Evolutionary conservation across 345 rosid genomes (phyloP), one percentile per base, ranked within the genome.

Genomic region (Bruguiera gymnorhiza): DNA sequence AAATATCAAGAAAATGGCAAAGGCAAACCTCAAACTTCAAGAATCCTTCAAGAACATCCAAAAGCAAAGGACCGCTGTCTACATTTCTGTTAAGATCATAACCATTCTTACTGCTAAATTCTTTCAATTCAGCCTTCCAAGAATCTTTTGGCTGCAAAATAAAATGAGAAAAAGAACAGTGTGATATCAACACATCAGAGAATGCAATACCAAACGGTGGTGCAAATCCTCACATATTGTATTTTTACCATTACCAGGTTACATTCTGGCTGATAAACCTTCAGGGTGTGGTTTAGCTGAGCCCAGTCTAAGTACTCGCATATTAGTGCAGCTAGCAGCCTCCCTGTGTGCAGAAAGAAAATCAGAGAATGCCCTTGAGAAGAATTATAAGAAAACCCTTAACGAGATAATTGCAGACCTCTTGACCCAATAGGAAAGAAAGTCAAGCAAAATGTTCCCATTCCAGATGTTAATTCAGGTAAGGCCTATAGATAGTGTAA

Each of bases 301-400:
- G 97, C 99, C 97, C 97, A 92, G 78, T 95, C 97, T 67, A 95
- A 86, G 81, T 95, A 95, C 78, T 95, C 99, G 67, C 94, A 95
- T 60, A 92, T 63, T 21, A 92, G 68, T 30, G 99, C 96, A 68
- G 92, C 84, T 65, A 95, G 80, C 70, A 95, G 79, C 81, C 94
- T 90, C 67, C 98, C 99, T 95, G 86, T 83, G 71, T 50, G 60
- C 34, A 20, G 16, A 19, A 34, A 63, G 6, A 26, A 63, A 76
- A 56, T 32, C 53, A 73, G 54, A 61, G 31, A 62, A 4, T 39
- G 6, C 20, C 9, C 8, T 51, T 18, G 30, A 31, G 0, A 68
- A 8, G 37, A 34, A 34, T 34, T 34, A 34, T 8, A 34, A 34
- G 9, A 34, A 34, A 61, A 48, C 50, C 24, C 23, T 53, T 53